phyloP scores from a whole-genome alignment of 2,329 filamentous ascomycete species.

The Hymenoscyphus occultus region DNA sequence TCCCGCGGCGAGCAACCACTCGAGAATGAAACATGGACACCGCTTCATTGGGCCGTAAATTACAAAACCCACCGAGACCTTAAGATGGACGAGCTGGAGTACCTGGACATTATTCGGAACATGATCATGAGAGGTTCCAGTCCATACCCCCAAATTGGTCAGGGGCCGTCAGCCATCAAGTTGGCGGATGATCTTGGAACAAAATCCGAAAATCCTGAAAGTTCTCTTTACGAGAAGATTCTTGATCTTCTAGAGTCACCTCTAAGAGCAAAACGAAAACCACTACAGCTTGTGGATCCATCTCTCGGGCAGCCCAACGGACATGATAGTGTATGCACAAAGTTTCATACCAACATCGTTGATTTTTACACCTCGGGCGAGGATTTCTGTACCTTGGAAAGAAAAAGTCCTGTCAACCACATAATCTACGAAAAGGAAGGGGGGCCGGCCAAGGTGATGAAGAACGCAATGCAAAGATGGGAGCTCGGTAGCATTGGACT shows the following conservation, averaged over 20 bases:
- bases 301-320: neutral
- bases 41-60: constrained; percentile 6
- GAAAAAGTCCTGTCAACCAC: constrained; percentile 4
- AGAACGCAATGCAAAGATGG: neutral
- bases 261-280: neutral
- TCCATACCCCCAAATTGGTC: neutral
- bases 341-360: constrained; percentile 5
- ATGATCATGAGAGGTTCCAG: constrained; percentile 5
- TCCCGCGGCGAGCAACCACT: neutral
- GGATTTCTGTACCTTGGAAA: constrained; percentile 1
- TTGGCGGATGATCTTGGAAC: neutral
- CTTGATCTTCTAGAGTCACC: constrained; percentile 2
- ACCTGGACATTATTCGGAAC: constrained; percentile 1
- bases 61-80: neutral
- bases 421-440: constrained; percentile 1
- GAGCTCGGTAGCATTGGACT: constrained; percentile 1
- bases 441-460: constrained; percentile 3
- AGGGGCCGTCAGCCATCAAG: neutral
- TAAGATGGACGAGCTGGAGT: neutral
- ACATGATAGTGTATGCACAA: neutral
- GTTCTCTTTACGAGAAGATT: neutral
- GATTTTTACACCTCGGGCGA: constrained; percentile 1
- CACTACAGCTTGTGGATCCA: neutral
- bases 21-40: neutral
- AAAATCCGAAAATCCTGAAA: neutral